Conservation (phyloP, 352 stramenopile species). For the Phytopythium oedochilum region DNA sequence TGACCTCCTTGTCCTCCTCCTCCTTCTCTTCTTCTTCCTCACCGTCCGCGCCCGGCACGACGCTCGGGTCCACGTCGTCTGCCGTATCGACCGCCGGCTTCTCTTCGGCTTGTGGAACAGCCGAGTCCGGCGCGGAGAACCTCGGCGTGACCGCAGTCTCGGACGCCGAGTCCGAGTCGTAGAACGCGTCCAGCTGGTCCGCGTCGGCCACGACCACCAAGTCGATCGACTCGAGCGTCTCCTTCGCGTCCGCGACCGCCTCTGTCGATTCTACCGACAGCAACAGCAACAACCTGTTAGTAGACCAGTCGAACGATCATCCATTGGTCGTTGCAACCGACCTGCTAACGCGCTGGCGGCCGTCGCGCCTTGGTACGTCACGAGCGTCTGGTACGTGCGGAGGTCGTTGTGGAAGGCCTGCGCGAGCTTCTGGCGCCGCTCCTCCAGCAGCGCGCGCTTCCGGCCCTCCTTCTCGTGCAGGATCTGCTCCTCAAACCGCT, state of each 20-base stretch:
- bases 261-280: not conserved
- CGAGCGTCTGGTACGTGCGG: constrained; percentile 73
- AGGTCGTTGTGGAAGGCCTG: constrained; percentile 74
- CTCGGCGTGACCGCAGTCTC: constrained; percentile 12
- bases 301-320: not conserved
- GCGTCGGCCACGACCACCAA: constrained; percentile 58
- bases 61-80: constrained; percentile 4
- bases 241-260: constrained; percentile 11
- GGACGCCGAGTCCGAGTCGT: constrained; percentile 51
- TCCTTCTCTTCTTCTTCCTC: constrained; percentile 22
- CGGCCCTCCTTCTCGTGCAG: constrained; percentile 60
- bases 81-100: not conserved
- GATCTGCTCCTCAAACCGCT: constrained; percentile 62
- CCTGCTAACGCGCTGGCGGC: constrained; percentile 6
- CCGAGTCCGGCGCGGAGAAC: constrained; percentile 10
- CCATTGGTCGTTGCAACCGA: not conserved
- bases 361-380: constrained; percentile 43
- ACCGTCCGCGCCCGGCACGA: not conserved
- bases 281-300: not conserved
- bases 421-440: constrained; percentile 44
- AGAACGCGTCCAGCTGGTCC: constrained; percentile 67
- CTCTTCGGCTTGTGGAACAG: not conserved
- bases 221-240: constrained; percentile 71
- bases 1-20: constrained; percentile 5
- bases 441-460: constrained; percentile 50